Evolutionary conservation across 2,329 filamentous ascomycete genomes (phyloP).

Genomic region (Massarina eburnea): DNA sequence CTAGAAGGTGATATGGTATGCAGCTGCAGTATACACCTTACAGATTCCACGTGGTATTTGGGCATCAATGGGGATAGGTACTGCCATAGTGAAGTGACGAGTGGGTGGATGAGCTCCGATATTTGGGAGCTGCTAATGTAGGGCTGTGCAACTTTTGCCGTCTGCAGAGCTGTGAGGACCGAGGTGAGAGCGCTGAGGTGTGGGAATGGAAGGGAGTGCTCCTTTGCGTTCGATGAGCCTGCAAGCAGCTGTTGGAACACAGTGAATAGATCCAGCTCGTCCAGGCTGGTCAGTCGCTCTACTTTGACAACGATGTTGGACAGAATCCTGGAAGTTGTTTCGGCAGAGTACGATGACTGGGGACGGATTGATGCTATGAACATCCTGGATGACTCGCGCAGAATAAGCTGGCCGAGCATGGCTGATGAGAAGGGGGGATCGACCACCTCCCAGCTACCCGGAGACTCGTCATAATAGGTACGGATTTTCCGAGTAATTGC

Average conservation of each 20-base stretch:
- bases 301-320: conserved; percentile 37
- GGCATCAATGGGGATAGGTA: conserved; percentile 80
- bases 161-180: conserved; percentile 38
- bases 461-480: conserved; percentile 39
- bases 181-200: conserved; percentile 35
- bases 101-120: conserved; percentile 64
- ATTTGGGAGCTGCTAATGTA: conserved; percentile 49
- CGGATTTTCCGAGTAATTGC: conserved; percentile 23
- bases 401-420: conserved; percentile 29
- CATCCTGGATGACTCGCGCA: conserved; percentile 33
- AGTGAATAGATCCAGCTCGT: conserved; percentile 26
- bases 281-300: conserved; percentile 24
- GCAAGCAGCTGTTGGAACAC: conserved; percentile 27
- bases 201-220: conserved; percentile 22
- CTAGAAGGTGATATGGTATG: conserved; percentile 70
- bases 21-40: conserved; percentile 82
- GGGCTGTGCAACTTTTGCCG: conserved; percentile 21
- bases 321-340: conserved; percentile 37
- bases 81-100: conserved; percentile 75
- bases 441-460: conserved; percentile 36
- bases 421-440: conserved; percentile 29
- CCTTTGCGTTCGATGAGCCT: neutral
- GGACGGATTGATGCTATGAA: conserved; percentile 25
- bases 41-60: conserved; percentile 93
- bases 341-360: conserved; percentile 16